Base-by-base conservation (phyloP, 441 rosid species). In the Lagerstroemia fauriei region DNA sequence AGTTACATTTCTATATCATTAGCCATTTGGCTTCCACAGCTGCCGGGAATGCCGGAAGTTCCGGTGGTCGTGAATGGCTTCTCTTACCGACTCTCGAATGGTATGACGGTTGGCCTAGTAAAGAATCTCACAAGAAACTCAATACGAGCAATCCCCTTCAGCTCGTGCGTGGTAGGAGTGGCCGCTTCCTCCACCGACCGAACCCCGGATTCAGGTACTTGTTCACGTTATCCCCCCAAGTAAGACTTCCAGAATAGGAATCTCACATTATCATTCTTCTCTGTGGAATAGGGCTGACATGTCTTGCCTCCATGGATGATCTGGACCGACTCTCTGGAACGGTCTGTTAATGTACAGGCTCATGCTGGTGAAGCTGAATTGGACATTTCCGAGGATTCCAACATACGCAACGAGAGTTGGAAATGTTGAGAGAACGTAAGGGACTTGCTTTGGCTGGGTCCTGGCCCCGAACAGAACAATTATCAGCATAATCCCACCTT, bases 291-390 rank as follows among this genome's bases (percentile, higher is more conserved):
- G 34, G 48, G 44, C 12, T 74, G 71, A 14, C 38, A 25, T 66
- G 18, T 3, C 11, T n/a, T 25, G 63, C 51, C 51, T 14, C 0
- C 63, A 31, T 81, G 29, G 25, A 78, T 83, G 27, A 31, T 18
- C 66, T 94, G 98, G 93, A 25, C 95, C 98, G 68, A 92, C 91
- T 73, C 78, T 88, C 79, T 95, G 97, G 84, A 87, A 76, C 44
- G 92, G 92, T 63, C 47, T 85, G 20, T 31, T 88, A 32, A 81
- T 77, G 38, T 87, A 91, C 44, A 92, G 76, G 91, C 86, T 96
- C 48, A 91, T 96, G 18, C 82, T 91, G 84, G 98, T 98, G 69
- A 89, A 73, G 84, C 72, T 73, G 59, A 86, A 84, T 25, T 91
- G 91, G 50, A 83, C 89, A 57, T 91, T 88, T 78, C 92, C 85